Evolutionary conservation across 805 yeast species (phyloP).

Genomic region (Ogataea philodendri): DNA sequence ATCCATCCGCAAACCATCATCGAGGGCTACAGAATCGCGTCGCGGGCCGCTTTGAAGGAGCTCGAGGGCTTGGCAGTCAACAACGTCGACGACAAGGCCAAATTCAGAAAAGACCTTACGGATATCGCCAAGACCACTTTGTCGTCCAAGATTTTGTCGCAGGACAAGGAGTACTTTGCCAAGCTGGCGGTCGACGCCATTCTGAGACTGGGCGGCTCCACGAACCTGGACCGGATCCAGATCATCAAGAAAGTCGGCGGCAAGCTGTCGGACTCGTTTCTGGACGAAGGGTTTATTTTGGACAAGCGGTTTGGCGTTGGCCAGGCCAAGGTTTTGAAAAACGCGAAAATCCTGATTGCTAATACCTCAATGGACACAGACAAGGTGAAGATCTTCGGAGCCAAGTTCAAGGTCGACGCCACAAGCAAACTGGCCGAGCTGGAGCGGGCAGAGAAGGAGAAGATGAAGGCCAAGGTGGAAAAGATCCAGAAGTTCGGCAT

Average conservation of each 20-base stretch:
- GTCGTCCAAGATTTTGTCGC: slow-evolving; percentile 90
- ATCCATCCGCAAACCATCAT: slow-evolving; percentile 98
- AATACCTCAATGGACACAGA: slow-evolving; percentile 97
- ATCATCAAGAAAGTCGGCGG: slow-evolving; percentile 94
- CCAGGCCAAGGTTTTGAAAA: slow-evolving; percentile 81
- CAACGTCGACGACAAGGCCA: slow-evolving; percentile 53
- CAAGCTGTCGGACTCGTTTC: slow-evolving; percentile 81
- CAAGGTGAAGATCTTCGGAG: slow-evolving; percentile 96
- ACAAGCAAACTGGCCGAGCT: slow-evolving; percentile 91
- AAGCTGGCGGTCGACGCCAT: slow-evolving; percentile 93
- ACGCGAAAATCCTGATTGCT: slow-evolving; percentile 87
- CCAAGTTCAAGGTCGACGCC: slow-evolving; percentile 94
- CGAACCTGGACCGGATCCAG: slow-evolving; percentile 89
- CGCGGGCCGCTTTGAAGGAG: slow-evolving; percentile 79
- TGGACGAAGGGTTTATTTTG: slow-evolving; percentile 93
- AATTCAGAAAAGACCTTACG: slow-evolving; percentile 72
- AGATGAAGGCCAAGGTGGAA: slow-evolving; percentile 86
- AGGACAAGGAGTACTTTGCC: slow-evolving; percentile 88
- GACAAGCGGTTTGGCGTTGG: slow-evolving; percentile 91
- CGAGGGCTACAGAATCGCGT: slow-evolving; percentile 90
- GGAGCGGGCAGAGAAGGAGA: slow-evolving; percentile 89
- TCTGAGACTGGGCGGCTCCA: slow-evolving; percentile 79
- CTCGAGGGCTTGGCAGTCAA: slow-evolving; percentile 76
- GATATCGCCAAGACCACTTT: slow-evolving; percentile 91
- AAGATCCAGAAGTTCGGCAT: slow-evolving; percentile 80